Percentiles rank a stretch among this genome's conserved stretches.
Evolutionary conservation across 306 rosid species (phyloP).

Genomic region (Abrus pulchellus): DNA sequence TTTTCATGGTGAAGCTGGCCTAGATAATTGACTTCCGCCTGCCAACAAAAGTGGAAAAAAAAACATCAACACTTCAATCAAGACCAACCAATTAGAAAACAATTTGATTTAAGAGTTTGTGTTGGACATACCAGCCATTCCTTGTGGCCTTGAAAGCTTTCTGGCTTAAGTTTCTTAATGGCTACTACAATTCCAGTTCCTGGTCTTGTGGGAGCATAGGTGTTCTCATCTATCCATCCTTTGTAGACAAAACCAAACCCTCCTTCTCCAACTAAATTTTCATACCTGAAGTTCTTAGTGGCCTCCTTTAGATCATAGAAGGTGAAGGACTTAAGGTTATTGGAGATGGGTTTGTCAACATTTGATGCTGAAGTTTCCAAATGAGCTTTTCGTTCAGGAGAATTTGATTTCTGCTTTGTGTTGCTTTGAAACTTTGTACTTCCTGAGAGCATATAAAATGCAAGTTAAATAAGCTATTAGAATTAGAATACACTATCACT

Average conservation of each 20-base stretch:
- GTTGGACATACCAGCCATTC: slow-evolving; percentile 90
- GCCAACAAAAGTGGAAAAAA: slow-evolving; percentile 39
- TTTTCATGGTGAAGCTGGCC: slow-evolving; percentile 90
- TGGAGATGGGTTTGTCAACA: slow-evolving; percentile 49
- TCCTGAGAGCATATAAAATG: slow-evolving; percentile 54
- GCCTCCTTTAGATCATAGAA: slow-evolving; percentile 82
- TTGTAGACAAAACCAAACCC: slow-evolving; percentile 91
- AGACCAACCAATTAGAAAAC: slow-evolving; percentile 25
- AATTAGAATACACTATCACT: not conserved
- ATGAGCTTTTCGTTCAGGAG: slow-evolving; percentile 33
- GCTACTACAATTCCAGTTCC: slow-evolving; percentile 93
- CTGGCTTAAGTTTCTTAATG: slow-evolving; percentile 86
- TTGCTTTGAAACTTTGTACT: slow-evolving; percentile 51
- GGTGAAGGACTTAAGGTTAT: slow-evolving; percentile 69
- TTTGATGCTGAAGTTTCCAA: slow-evolving; percentile 47
- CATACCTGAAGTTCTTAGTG: slow-evolving; percentile 79
- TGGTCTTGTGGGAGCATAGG: slow-evolving; percentile 80
- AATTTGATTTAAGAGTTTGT: slow-evolving; percentile 31
- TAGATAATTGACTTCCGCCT: slow-evolving; percentile 96
- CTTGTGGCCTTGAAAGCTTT: slow-evolving; percentile 95
- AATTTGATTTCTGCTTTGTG: slow-evolving; percentile 47
- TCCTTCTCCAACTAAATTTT: slow-evolving; percentile 86
- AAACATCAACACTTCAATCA: slow-evolving; percentile 24
- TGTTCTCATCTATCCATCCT: slow-evolving; percentile 88
- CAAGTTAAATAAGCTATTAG: slow-evolving; percentile 26